These are phyloP conservation scores for Penicillium glabrum DNA, from an alignment of 2,329 filamentous ascomycete genomes.

Conservation along the genomic window DNA sequence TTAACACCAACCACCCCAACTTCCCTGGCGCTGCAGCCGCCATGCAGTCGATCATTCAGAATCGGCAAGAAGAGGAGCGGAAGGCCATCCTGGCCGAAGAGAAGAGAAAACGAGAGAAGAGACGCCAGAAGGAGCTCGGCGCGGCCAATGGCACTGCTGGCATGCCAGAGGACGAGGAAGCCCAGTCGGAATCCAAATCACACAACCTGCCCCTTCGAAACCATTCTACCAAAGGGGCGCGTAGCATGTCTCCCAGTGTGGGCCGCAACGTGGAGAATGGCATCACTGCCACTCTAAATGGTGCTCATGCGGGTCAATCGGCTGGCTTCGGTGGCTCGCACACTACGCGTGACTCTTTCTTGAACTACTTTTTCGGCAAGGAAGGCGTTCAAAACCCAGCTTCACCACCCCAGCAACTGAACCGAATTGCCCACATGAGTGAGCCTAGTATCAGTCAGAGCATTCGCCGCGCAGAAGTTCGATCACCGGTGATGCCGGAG, in stretches of 20 bases:
- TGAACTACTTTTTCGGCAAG: conserved; percentile 99
- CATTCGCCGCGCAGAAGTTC: conserved; percentile 65
- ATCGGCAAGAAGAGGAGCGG: conserved; percentile 91
- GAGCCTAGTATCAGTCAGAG: conserved; percentile 84
- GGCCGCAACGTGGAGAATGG: conserved; percentile 63
- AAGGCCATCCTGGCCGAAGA: conserved; percentile 78
- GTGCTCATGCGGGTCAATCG: conserved; percentile 61
- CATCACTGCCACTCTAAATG: conserved; percentile 68
- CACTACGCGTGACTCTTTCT: conserved; percentile 79
- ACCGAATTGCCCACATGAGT: conserved; percentile 71
- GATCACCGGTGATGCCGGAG: conserved; percentile 46
- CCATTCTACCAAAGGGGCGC: conserved; percentile 59
- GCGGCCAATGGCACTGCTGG: conserved; percentile 67
- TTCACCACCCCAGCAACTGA: conserved; percentile 42
- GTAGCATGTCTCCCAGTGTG: conserved; percentile 82
- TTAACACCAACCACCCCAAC: conserved; percentile 99
- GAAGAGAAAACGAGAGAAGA: conserved; percentile 78
- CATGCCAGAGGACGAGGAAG: conserved; percentile 65
- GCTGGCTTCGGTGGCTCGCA: conserved; percentile 62
- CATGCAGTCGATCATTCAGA: conserved; percentile 94
- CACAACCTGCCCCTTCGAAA: conserved; percentile 60
- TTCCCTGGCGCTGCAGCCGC: conserved; percentile 95
- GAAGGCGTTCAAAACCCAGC: conserved; percentile 60
- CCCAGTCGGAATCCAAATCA: conserved; percentile 56
- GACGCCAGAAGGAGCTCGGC: conserved; percentile 78